Conservation (phyloP, 169 alveolate genomes). For the Fabrea salina region DNA sequence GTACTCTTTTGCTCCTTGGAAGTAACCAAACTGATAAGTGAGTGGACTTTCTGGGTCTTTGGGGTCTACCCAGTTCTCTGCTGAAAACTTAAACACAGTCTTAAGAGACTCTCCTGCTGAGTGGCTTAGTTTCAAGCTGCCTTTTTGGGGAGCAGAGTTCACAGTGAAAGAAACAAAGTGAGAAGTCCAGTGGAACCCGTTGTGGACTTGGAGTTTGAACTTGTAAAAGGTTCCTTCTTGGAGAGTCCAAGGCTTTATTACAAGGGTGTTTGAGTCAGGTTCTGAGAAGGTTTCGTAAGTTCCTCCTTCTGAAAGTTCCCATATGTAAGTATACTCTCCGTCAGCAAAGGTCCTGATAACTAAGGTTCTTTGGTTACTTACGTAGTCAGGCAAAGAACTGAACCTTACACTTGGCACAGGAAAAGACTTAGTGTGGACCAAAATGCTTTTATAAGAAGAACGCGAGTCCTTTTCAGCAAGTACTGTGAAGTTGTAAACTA, state of each 20-base stretch:
- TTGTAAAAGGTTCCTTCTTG: not conserved
- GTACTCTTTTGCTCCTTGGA: not conserved
- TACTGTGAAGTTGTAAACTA: not conserved
- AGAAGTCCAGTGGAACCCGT: not conserved
- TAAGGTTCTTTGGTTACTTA: not conserved
- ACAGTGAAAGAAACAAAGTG: slow-evolving; percentile 4
- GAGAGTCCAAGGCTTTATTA: not conserved
- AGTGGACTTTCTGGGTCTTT: not conserved
- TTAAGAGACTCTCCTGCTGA: not conserved
- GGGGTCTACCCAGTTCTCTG: not conserved
- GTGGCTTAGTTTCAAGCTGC: not conserved
- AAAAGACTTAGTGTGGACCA: not conserved
- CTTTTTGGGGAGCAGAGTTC: not conserved
- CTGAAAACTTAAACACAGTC: not conserved
- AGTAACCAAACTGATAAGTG: slow-evolving; percentile 19
- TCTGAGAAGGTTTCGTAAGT: not conserved
- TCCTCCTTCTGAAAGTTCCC: slow-evolving; percentile 7
- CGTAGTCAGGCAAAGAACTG: not conserved
- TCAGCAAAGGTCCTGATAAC: not conserved
- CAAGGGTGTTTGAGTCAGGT: not conserved
- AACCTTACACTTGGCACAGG: not conserved
- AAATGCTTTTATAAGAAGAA: not conserved
- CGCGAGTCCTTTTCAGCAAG: not conserved
- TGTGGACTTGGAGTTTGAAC: not conserved
- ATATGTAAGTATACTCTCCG: not conserved